phyloP scores from a whole-genome alignment of 768 basidiomycete genomes.

The Termitomyces sp. region DNA sequence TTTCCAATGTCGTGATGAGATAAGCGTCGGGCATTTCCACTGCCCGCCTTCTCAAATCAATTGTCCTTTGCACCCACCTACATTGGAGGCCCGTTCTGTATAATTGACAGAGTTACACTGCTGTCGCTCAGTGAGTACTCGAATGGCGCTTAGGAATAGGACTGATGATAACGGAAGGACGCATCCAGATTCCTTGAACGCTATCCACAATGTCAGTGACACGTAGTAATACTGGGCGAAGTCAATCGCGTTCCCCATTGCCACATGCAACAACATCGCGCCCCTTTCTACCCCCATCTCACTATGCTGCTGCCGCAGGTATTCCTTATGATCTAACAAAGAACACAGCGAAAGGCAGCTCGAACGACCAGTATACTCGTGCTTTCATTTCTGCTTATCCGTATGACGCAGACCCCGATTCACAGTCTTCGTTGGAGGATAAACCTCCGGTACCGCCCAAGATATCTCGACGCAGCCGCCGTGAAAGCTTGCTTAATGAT shows the following conservation, averaged over 20 bases:
- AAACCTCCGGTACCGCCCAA: constrained; percentile 10
- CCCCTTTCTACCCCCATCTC: constrained; percentile 46
- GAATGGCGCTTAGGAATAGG: neutral
- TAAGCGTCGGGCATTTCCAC: too few relatives aligned
- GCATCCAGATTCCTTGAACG: neutral
- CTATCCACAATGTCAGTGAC: constrained; percentile 15
- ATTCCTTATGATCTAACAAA: constrained; percentile 10
- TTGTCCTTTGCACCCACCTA: too few relatives aligned
- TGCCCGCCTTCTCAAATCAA: too few relatives aligned
- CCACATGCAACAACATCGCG: constrained; percentile 27
- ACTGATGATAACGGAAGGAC: neutral
- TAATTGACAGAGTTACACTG: too few relatives aligned
- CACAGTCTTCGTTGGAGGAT: constrained; percentile 27
- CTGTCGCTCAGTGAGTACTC: neutral
- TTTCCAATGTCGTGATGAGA: too few relatives aligned
- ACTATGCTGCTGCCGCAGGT: constrained; percentile 51
- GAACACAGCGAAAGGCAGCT: neutral
- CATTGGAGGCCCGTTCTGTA: too few relatives aligned
- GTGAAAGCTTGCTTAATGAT: constrained; percentile 41
- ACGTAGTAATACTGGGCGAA: constrained; percentile 21
- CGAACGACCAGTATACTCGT: constrained; percentile 7
- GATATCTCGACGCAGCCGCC: constrained; percentile 17
- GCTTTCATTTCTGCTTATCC: constrained; percentile 18
- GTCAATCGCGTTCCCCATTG: constrained; percentile 37
- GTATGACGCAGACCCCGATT: constrained; percentile 15